These are phyloP conservation scores for Morella rubra DNA, from an alignment of 306 rosid genomes.

Conservation along the genomic window DNA sequence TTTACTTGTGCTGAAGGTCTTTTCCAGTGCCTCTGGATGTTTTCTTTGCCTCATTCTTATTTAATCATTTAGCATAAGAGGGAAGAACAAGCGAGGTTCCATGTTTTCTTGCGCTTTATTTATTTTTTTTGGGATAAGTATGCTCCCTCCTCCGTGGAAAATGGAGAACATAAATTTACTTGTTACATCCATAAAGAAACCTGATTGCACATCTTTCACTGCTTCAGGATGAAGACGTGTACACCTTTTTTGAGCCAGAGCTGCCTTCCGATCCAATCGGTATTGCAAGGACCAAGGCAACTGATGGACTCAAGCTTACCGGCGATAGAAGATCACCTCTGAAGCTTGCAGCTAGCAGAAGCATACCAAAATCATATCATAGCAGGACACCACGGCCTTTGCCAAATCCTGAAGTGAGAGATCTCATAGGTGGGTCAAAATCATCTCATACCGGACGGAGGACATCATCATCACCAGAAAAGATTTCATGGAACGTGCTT, in stretches of 20 bases:
- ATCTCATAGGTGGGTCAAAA: not conserved
- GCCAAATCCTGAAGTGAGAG: conserved; percentile 50
- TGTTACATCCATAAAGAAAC: not conserved
- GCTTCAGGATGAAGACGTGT: conserved; percentile 91
- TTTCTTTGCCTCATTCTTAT: not conserved
- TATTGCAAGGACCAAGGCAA: conserved; percentile 50
- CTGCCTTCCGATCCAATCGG: conserved; percentile 49
- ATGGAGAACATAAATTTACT: not conserved
- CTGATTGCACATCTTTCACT: conserved; percentile 15
- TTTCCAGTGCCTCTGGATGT: not conserved
- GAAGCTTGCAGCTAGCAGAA: conserved; percentile 49
- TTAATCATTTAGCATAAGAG: not conserved
- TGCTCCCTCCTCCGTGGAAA: not conserved
- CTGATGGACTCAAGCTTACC: conserved; percentile 53
- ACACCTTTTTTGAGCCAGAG: conserved; percentile 90
- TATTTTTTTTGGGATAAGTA: not conserved
- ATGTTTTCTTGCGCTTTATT: not conserved
- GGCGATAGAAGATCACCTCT: conserved; percentile 53
- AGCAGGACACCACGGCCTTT: conserved; percentile 38
- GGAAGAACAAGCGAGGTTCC: not conserved
- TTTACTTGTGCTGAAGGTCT: not conserved
- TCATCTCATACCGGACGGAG: conserved; percentile 24
- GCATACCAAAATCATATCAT: conserved; percentile 53
- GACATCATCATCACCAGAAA: conserved; percentile 57
- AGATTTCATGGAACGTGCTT: conserved; percentile 86